Base-by-base conservation (phyloP, 1,139 yeast species). In the Hyphopichia fennica region DNA sequence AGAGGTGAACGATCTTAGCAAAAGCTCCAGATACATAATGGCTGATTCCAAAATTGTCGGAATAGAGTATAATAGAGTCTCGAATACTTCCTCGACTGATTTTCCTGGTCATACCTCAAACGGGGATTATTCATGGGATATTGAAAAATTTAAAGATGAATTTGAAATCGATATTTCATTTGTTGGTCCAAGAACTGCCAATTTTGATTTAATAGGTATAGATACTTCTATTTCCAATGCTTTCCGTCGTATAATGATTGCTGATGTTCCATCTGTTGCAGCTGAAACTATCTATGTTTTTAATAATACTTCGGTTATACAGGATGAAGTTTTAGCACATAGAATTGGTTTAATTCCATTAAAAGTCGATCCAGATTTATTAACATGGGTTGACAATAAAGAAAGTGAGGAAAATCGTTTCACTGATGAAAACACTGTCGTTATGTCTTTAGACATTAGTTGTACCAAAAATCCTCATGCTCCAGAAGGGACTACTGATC, bases 221-320 rank as follows among this genome's bases (percentile, higher is more conserved):
- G 99, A 93, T 62, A 87, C 98, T 2, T 87, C 98, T 13, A 74
- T 93, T 44, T 93, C 98, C 40, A 93, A 93, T 71, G 98, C 99
- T 0, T 90, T 93, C 69, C 87, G 99, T 60, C 86, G 99, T 61
- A 87, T 93, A 53, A 91, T 93, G 97, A 83, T 93, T 48, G 81
- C 97, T 1, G 99, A 93, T 63, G 96, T 93, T 28, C 99, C 99
- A 16, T 79, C 95, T 3, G 95, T 93, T 37, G 99, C 99, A 8
- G 87, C 96, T 23, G 99, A 93, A 64, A 81, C 87, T 48, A 89
- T 93, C 25, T 91, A 86, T 62, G 78, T 93, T 50, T 87, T 86
- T 70, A 91, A 89, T 77, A 93, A 93, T 68, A 93, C 99, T 1
- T 87, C 96, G 3, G 96, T 93, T 41, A 87, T 93, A 49, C 98